These are phyloP conservation scores for Pythium folliculosum DNA, from an alignment of 352 stramenopile species.

Conservation along the genomic window DNA sequence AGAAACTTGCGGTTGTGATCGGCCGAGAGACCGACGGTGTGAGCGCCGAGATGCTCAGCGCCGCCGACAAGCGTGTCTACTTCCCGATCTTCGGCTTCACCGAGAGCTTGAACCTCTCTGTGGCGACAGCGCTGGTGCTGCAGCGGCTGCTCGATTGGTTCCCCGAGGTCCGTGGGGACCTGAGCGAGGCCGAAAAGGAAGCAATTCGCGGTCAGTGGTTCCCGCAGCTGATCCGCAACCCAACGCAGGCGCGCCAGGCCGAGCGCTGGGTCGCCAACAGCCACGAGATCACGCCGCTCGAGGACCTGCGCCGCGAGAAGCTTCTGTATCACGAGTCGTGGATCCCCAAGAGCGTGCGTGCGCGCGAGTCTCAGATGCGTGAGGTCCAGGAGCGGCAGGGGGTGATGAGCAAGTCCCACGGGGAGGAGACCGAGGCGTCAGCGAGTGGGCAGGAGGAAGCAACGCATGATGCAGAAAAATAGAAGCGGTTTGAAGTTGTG, in stretches of 20 bases:
- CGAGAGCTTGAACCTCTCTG: slow-evolving; percentile 93
- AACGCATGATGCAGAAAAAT: not conserved
- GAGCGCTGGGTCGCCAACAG: slow-evolving; percentile 49
- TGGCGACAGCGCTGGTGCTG: slow-evolving; percentile 92
- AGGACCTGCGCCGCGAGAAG: slow-evolving; percentile 64
- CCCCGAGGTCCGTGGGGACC: slow-evolving; percentile 57
- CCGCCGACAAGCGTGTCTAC: slow-evolving; percentile 90
- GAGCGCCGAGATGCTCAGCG: slow-evolving; percentile 85
- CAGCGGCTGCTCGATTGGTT: slow-evolving; percentile 87
- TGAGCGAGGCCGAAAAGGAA: slow-evolving; percentile 47
- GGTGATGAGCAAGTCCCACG: slow-evolving; percentile 24
- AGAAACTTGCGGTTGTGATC: slow-evolving; percentile 92
- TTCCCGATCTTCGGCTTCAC: slow-evolving; percentile 93
- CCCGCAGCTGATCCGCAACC: slow-evolving; percentile 65
- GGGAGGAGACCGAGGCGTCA: not conserved
- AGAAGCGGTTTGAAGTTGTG: not conserved
- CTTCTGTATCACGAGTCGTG: slow-evolving; percentile 47
- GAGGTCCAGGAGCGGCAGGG: slow-evolving; percentile 58
- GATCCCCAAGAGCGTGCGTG: slow-evolving; percentile 68
- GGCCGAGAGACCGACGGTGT: slow-evolving; percentile 92
- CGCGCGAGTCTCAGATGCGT: slow-evolving; percentile 57
- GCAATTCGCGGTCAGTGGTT: slow-evolving; percentile 60
- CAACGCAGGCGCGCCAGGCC: slow-evolving; percentile 56
- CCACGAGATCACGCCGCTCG: slow-evolving; percentile 44
- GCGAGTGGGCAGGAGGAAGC: not conserved